Evolutionary conservation across 2,329 filamentous ascomycete genomes (phyloP), one percentile per base, ranked within the genome.

Genomic region (Apiospora kogelbergensis): DNA sequence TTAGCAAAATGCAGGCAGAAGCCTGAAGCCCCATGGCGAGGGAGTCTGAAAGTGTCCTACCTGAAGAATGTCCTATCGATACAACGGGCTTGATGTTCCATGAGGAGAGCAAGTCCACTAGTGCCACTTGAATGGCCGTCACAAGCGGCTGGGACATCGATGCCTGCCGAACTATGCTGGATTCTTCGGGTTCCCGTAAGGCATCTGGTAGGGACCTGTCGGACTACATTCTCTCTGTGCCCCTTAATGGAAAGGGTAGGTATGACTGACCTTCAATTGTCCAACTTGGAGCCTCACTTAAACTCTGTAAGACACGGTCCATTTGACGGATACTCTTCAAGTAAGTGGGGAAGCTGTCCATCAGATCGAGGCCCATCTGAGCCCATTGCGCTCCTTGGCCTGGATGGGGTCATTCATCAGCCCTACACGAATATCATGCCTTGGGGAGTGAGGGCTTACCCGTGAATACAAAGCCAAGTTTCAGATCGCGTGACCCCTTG

Each of bases 31-130:
- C 22, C 45, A n/a, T 48, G 45, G 37, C 40, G 15, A 42, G 40
- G 40, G 40, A 42, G 15, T 42, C 4, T 11, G 40, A 42, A 42
- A 42, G 40, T 5, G 6, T 42, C 33, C 33, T 42, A 42, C 40
- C 77, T 1, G 75, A 76, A 0, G 76, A 78, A 41, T 82, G 76
- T 7, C 81, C 80, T 1, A 77, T 82, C 37, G 84, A 82, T 63
- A 78, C 75, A 4, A 70, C 68, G 3, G 80, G 78, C 15, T 71
- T 68, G 9, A 82, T 67, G 5, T 74, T 74, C 71, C 76, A 77
- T 1, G 74, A 74, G 2, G 69, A 70, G 30, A 81, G 77, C 1
- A 81, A 67, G n/a, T 79, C 75, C 3, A 81, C 76, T 2, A 82
- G 67, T 5, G 76, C 80, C 20, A 81, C 75, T 67, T 82, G 78